Base-by-base conservation (phyloP, 805 yeast genomes). In the Lachancea nothofagi region DNA sequence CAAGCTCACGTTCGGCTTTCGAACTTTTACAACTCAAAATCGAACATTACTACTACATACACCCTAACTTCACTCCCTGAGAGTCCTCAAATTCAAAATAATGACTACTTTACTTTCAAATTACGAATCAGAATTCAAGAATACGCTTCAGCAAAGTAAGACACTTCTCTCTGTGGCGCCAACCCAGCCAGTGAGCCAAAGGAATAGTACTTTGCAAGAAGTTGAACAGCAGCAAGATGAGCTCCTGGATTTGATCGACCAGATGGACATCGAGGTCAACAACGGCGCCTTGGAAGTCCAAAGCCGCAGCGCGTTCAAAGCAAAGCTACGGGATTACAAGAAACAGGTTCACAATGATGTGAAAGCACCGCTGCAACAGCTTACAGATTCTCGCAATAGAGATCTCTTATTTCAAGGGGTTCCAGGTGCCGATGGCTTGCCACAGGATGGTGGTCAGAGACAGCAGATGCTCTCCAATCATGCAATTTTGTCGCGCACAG, bases 221-320 rank as follows among this genome's bases (percentile, higher is more conserved):
- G 48, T 59, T 18, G 61, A 60, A 30, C 52, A 54, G 26, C 55
- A 58, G 30, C 57, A 56, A 34, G 62, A 57, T 36, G 66, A 62
- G 29, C 42, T 59, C 8, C 38, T 54, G 7, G 95, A 86, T 55
- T 77, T 78, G 61, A 62, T 87, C 31, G 96, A 89, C 49, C 95
- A 90, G 50, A 80, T 93, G 80, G 78, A 78, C 20, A 70, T 90
- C 29, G 97, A 90, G 58, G 82, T 89, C 24, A 86, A 96, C n/a
- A 80, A 90, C 6, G 44, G 75, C 64, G 45, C 75, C 69, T 26
- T 48, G 2, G 44, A 48, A 25, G 36, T 51, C 6, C 49, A 45
- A 23, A 53, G 52, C 45, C 69, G 96, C 46, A 76, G 93, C 0
- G 62, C 75, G 5, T 82, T 74, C 55, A 88, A 89, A 57, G 68